Evolutionary conservation across 129 eudicot species (phyloP).

Genomic region (Flaveria robusta): DNA sequence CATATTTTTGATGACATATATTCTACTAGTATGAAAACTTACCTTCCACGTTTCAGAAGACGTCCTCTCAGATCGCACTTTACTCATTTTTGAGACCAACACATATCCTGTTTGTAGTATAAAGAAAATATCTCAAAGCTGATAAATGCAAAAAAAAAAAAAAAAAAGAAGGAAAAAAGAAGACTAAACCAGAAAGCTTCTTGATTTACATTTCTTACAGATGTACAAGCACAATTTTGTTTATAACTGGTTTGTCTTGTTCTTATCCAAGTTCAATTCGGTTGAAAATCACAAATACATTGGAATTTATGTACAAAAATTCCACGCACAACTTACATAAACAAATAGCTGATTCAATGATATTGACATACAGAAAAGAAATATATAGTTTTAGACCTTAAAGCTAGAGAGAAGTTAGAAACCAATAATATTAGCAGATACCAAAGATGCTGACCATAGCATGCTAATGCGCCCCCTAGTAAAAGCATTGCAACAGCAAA

Average conservation of each 20-base stretch:
- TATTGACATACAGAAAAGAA: constrained; percentile 11
- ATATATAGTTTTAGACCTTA: constrained; percentile 14
- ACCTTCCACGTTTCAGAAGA: constrained; percentile 96
- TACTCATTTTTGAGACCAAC: constrained; percentile 83
- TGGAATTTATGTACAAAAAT: neutral
- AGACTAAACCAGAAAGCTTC: neutral
- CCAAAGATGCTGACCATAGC: constrained; percentile 70
- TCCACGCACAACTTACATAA: neutral
- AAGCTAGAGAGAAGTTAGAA: neutral
- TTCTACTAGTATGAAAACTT: neutral
- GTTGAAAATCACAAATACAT: neutral
- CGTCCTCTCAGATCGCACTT: constrained; percentile 85
- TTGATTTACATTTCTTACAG: constrained; percentile 8
- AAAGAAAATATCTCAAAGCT: constrained; percentile 2
- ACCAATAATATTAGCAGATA: constrained; percentile 27
- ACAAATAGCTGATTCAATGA: neutral
- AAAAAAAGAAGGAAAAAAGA: neutral
- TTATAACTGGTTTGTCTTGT: neutral
- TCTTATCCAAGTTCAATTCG: neutral
- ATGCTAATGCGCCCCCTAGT: constrained; percentile 81
- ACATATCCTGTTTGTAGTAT: constrained; percentile 52
- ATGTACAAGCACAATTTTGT: constrained; percentile 3
- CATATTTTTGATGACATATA: constrained; percentile 2
- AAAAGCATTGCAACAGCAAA: constrained; percentile 62
- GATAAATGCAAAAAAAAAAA: neutral